Evolutionary conservation across 192 early-diverging fungal species (phyloP).

Genomic region (Haplosporangium gracile): DNA sequence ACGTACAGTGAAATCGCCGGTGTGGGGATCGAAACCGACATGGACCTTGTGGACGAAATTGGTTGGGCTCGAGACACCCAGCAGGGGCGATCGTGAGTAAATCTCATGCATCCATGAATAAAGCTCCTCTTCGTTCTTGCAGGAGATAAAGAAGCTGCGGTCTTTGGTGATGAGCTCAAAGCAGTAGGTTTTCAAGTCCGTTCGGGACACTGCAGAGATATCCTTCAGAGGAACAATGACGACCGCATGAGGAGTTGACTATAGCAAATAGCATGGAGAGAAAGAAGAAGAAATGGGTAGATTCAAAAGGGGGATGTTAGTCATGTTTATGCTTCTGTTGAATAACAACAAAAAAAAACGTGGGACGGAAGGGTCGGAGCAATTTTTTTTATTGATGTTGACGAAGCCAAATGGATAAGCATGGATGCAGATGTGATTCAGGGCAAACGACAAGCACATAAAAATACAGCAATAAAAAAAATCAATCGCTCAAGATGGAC

Average conservation of each 20-base stretch:
- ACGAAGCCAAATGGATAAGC: neutral
- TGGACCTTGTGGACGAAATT: slow-evolving; percentile 92
- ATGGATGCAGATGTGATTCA: slow-evolving; percentile 2
- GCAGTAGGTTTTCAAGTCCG: slow-evolving; percentile 92
- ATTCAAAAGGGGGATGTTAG: neutral
- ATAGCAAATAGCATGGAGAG: neutral
- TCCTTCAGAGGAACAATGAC: slow-evolving; percentile 94
- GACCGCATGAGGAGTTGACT: slow-evolving; percentile 90
- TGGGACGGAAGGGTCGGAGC: neutral
- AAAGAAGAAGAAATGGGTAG: neutral
- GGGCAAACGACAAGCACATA: neutral
- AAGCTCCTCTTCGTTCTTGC: slow-evolving; percentile 96
- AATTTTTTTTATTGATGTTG: neutral
- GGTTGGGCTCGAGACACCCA: slow-evolving; percentile 85
- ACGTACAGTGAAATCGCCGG: slow-evolving; percentile 70
- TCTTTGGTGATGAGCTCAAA: slow-evolving; percentile 96
- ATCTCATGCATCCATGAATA: slow-evolving; percentile 99
- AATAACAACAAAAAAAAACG: neutral
- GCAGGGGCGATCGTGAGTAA: slow-evolving; percentile 89
- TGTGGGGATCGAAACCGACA: slow-evolving; percentile 73
- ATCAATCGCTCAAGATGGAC: neutral
- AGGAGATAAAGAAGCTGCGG: slow-evolving; percentile 92
- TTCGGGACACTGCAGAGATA: slow-evolving; percentile 87
- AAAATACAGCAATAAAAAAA: neutral
- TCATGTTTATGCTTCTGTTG: neutral